phyloP scores from a whole-genome alignment of 2,329 filamentous ascomycete species.

The Raffaelea ambrosiae region DNA sequence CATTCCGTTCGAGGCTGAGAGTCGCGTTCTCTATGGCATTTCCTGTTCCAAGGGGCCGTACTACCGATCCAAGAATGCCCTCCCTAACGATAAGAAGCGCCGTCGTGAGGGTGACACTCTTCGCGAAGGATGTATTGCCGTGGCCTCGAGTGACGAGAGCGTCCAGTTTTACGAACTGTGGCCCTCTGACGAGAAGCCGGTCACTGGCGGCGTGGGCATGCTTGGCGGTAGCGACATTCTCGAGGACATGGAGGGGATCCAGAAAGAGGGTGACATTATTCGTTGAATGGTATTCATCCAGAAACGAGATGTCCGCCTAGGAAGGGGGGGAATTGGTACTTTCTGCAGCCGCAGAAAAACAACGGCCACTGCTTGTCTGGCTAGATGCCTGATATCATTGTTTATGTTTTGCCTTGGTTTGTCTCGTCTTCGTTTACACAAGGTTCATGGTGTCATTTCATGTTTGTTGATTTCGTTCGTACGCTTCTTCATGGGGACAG shows the following conservation, averaged over 20 bases:
- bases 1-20: constrained; percentile 73
- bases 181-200: constrained; percentile 53
- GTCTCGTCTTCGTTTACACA: no score
- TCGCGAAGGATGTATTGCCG: constrained; percentile 76
- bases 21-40: constrained; percentile 80
- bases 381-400: no score
- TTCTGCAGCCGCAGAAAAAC: no score
- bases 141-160: constrained; percentile 84
- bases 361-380: no score
- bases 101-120: constrained; percentile 44
- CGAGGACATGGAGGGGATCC: constrained; percentile 71
- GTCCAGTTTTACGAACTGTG: constrained; percentile 96
- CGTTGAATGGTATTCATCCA: constrained; percentile 35
- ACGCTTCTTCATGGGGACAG: no score
- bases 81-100: constrained; percentile 24
- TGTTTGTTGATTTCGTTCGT: no score
- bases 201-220: constrained; percentile 45
- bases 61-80: constrained; percentile 16
- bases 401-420: no score
- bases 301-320: no score
- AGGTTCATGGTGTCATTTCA: no score
- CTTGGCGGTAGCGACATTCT: constrained; percentile 80
- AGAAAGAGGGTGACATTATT: constrained; percentile 64
- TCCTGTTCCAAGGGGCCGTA: constrained; percentile 58
- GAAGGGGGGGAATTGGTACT: no score